A percentile compares a stretch with the other conserved stretches of the same genome.
Conservation (phyloP, 345 rosid genomes). For the Camelina sativa region DNA sequence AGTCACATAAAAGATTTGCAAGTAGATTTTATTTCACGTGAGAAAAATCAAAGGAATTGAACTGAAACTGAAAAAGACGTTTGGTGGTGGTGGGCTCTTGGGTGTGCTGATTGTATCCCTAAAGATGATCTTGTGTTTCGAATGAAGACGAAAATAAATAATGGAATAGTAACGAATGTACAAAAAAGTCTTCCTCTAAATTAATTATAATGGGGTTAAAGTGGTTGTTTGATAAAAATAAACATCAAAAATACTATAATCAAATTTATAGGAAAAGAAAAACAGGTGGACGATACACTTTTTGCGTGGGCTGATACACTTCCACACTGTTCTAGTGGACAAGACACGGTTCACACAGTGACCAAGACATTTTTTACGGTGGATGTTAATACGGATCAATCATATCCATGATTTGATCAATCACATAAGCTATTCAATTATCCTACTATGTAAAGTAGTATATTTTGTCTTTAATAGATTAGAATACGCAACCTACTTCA, state of each 20-base stretch:
- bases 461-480: too few species aligned
- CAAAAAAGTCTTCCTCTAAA: background rate
- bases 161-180: constrained; percentile 10
- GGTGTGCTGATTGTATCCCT: constrained; percentile 16
- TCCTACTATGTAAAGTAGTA: too few species aligned
- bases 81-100: constrained; percentile 18
- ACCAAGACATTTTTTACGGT: too few species aligned
- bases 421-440: too few species aligned
- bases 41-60: constrained; percentile 23
- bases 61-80: constrained; percentile 4
- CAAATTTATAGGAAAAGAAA: background rate
- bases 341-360: background rate
- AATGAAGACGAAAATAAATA: constrained; percentile 17
- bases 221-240: background rate
- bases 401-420: too few species aligned
- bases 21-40: constrained; percentile 24
- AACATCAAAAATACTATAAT: background rate
- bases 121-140: constrained; percentile 11
- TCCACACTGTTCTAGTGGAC: background rate
- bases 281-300: background rate
- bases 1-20: constrained; percentile 14
- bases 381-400: too few species aligned
- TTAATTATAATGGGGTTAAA: constrained; percentile 1
- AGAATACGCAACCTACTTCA: too few species aligned
- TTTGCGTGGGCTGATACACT: background rate